Base-by-base conservation (phyloP, 768 basidiomycete genomes). In the Termitomyces sp. region DNA sequence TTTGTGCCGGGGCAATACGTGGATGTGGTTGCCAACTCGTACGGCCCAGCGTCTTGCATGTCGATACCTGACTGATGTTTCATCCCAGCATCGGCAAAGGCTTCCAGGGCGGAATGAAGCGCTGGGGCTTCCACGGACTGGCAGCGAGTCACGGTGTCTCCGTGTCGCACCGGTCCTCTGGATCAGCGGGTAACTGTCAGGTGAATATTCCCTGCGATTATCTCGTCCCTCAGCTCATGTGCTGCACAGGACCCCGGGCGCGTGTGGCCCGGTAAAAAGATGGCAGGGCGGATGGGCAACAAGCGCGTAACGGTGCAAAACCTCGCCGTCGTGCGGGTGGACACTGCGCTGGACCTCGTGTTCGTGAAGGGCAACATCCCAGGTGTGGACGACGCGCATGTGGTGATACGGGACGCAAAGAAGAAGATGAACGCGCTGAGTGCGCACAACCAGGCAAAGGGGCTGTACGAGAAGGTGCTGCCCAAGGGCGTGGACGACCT, bases 1-100 rank as follows among this genome's bases (percentile, higher is more conserved):
- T 98, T 96, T 67, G 97, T 98, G 8, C 97, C 97, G 0, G 97
- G 97, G 0, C 97, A 99, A 71, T 93, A 81, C 68, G 93, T 98
- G 13, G 96, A 98, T 71, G 90, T 95, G 6, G 80, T 91, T 61
- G 91, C 90, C 7, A 91, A 89, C 64, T 93, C 91, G 96, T 98
- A 68, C 65, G 92, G 83, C 28, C 38, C 10, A 50, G 57, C 28
- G 32, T 49, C 26, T 36, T 20, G 6, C n/a, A 5, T 28, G 16
- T 12, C 16, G 0, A 3, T 4, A 6, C n/a, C 0, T 4, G 5
- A 28, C 18, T 50, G 2, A 32, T 30, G 18, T 38, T 35, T 26
- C 23, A 32, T 36, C 5, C 23, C 49, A 99, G 95, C 4, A 91
- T 96, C 59, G 97, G 97, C 26, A 98, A 98, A 74, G 97, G 97